Evolutionary conservation across 805 yeast species (phyloP).

Genomic region (Jamesozyma gamospora): DNA sequence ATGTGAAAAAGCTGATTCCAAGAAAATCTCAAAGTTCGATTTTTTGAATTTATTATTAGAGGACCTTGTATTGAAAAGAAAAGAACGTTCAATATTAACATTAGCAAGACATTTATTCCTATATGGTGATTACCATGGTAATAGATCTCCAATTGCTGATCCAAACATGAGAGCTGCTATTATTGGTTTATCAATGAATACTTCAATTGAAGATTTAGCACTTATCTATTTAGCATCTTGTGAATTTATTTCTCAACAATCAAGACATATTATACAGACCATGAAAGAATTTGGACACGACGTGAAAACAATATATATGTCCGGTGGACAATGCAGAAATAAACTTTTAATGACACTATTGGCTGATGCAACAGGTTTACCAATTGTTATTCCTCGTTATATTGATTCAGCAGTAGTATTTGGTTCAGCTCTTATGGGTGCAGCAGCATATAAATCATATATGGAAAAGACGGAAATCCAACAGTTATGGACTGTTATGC

Average conservation of each 20-base stretch:
- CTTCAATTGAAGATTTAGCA: constrained; percentile 75
- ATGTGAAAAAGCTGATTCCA: constrained; percentile 53
- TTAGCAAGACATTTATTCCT: constrained; percentile 79
- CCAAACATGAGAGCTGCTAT: constrained; percentile 86
- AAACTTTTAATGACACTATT: constrained; percentile 78
- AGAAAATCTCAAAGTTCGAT: constrained; percentile 70
- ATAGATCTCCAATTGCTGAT: constrained; percentile 96
- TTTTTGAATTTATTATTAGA: constrained; percentile 70
- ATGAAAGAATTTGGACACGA: constrained; percentile 75
- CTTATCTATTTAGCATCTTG: constrained; percentile 84
- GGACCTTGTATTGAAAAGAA: constrained; percentile 44
- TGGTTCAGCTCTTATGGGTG: constrained; percentile 91
- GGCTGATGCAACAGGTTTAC: constrained; percentile 88
- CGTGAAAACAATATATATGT: constrained; percentile 69
- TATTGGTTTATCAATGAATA: constrained; percentile 88
- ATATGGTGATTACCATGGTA: constrained; percentile 95
- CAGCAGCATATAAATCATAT: constrained; percentile 73
- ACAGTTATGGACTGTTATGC: constrained; percentile 80
- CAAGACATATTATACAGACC: constrained; percentile 84
- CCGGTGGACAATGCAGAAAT: constrained; percentile 96
- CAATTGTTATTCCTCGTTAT: constrained; percentile 85
- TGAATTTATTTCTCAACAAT: constrained; percentile 95
- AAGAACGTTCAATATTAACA: constrained; percentile 62
- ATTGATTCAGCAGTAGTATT: constrained; percentile 96
- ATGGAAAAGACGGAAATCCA: constrained; percentile 33